Conservation (phyloP, 2,329 filamentous ascomycete genomes). For the Penicillium sp. region DNA sequence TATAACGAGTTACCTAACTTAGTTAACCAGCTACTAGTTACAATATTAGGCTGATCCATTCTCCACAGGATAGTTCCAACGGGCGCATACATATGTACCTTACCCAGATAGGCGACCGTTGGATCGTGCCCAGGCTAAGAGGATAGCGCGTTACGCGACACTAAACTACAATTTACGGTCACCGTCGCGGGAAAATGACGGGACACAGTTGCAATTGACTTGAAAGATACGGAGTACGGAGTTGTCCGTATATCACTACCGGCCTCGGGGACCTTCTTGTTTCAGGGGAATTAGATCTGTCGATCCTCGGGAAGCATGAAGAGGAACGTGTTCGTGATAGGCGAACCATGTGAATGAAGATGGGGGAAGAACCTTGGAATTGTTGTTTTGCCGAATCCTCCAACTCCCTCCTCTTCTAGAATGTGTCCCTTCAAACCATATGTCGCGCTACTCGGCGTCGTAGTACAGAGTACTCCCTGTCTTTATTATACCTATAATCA, state of each 20-base stretch:
- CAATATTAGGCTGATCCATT: neutral
- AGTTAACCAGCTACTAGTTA: too few species aligned
- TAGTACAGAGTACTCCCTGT: too few species aligned
- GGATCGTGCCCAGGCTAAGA: neutral
- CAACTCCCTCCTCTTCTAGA: neutral
- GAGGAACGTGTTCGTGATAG: neutral
- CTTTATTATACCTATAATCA: too few species aligned
- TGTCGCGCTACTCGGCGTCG: neutral
- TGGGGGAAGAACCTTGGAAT: neutral
- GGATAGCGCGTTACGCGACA: neutral
- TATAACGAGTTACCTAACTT: neutral
- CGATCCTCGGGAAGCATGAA: neutral
- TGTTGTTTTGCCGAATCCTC: neutral
- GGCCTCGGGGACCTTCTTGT: neutral
- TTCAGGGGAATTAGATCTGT: constrained; percentile 2
- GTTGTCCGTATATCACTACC: neutral
- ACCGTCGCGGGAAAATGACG: neutral
- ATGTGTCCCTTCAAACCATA: neutral
- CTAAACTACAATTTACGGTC: neutral
- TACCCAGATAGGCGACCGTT: constrained; percentile 2
- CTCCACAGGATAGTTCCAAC: constrained; percentile 4
- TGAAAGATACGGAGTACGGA: too few species aligned
- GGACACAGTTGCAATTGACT: neutral
- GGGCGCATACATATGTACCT: neutral
- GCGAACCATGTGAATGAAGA: neutral